Conservation (phyloP, 1,284 basidiomycete genomes). For the Neonothopanus nambi region DNA sequence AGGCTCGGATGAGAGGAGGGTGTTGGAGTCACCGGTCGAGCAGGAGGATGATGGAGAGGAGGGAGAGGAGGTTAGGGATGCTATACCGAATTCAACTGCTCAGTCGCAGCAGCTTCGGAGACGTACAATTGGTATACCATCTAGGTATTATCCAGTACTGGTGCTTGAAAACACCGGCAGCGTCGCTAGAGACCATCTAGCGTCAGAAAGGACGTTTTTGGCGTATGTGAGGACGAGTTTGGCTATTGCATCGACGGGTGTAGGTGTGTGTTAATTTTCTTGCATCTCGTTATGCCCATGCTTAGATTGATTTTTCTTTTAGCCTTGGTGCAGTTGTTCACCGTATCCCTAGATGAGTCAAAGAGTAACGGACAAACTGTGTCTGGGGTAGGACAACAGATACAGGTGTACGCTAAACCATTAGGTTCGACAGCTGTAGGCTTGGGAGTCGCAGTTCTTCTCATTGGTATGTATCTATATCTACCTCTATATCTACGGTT, state of each 20-base stretch:
- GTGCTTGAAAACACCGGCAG: conserved; percentile 45
- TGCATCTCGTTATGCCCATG: neutral
- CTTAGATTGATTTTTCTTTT: neutral
- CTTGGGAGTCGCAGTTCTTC: conserved; percentile 47
- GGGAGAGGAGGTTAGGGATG: too few species aligned
- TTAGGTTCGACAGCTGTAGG: conserved; percentile 51
- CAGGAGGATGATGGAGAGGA: too few species aligned
- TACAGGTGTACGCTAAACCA: conserved; percentile 45
- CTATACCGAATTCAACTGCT: too few species aligned
- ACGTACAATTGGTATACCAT: too few species aligned
- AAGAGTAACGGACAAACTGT: conserved; percentile 15
- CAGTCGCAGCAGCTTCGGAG: neutral
- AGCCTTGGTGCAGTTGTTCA: conserved; percentile 58
- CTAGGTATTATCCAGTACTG: conserved; percentile 25
- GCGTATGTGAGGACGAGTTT: conserved; percentile 52
- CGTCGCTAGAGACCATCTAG: conserved; percentile 50
- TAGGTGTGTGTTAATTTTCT: conserved; percentile 41
- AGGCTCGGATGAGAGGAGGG: too few species aligned
- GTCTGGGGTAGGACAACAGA: conserved; percentile 7
- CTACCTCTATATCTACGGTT: neutral
- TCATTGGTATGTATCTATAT: conserved; percentile 35
- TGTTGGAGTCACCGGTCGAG: too few species aligned
- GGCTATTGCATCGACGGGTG: conserved; percentile 45
- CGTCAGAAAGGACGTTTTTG: conserved; percentile 49
- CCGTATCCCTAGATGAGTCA: conserved; percentile 37